Evolutionary conservation across 805 yeast genomes (phyloP).

Genomic region (Candida alai): DNA sequence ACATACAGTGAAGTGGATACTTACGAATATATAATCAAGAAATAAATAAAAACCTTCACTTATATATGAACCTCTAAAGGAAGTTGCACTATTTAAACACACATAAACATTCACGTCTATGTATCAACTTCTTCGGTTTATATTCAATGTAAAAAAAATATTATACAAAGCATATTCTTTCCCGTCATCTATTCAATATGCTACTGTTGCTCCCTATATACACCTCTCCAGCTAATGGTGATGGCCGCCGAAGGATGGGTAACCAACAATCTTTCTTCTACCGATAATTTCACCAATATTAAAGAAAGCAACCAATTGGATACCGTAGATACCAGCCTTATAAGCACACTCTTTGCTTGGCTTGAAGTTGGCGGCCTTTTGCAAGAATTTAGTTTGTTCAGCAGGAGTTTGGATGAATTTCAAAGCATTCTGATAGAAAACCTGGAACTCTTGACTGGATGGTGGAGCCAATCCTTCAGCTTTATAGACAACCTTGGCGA

Average conservation of each 20-base stretch:
- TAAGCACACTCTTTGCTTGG: constrained; percentile 53
- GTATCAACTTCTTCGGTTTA: not conserved
- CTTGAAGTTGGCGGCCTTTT: constrained; percentile 42
- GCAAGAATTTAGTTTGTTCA: constrained; percentile 58
- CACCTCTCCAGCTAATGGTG: constrained; percentile 26
- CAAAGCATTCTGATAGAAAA: constrained; percentile 53
- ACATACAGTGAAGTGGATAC: not conserved
- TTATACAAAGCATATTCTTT: constrained; percentile 3
- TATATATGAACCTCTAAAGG: not conserved
- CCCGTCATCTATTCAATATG: not conserved
- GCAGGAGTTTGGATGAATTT: constrained; percentile 34
- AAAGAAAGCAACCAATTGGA: constrained; percentile 88
- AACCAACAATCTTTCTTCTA: constrained; percentile 90
- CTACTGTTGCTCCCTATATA: not conserved
- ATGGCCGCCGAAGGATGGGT: constrained; percentile 60
- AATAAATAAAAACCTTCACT: constrained; percentile 1
- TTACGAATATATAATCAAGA: constrained; percentile 2
- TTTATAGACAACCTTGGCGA: constrained; percentile 75
- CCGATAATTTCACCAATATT: constrained; percentile 95
- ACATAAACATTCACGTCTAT: not conserved
- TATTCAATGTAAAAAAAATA: not conserved
- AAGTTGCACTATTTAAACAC: too few species aligned
- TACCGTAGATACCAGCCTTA: constrained; percentile 68
- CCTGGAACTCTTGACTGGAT: constrained; percentile 66
- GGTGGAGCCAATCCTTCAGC: constrained; percentile 96